Evolutionary conservation across 208 protist species (phyloP), one percentile per base, ranked within the genome.

Genomic region (Tritrichomonas foetus): DNA sequence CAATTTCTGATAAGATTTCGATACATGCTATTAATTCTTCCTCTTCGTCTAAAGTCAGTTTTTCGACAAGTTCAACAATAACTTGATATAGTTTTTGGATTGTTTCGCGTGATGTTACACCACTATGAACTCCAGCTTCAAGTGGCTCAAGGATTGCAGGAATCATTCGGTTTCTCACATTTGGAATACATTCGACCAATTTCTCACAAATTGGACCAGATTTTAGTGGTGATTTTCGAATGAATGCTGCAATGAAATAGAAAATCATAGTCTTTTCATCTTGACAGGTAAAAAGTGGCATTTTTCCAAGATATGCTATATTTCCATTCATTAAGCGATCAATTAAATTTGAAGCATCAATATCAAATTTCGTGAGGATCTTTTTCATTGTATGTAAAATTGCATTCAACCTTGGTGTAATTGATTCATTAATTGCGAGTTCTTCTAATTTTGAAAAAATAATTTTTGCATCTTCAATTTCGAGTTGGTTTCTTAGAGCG

Each of bases 181-280:
- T 53, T 5, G 25, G 44, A 33, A 89, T n/a, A 39, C 9, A 61
- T 33, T 30, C 25, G 16, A 53, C 30, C 0, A 89, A 16, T 33
- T 33, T n/a, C 39, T 57, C 47, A 16, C 41, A 44, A 8, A 89
- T 57, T n/a, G 1, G 0, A n/a, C 14, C 47, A 20, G 78, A 47
- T 36, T 89, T 27, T 30, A 57, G 16, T 20, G 78, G 78, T 39
- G 30, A 53, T 50, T 89, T 25, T n/a, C 47, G 25, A 47, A 89
- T 89, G 39, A 39, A 44, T 39, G 78, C 78, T 27, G 78, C 41
- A 39, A 89, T 57, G 30, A 89, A 89, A 16, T 89, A 89, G 30
- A 89, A 89, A 57, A 89, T n/a, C 78, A 89, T 89, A 11, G 78
- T 89, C n/a, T 89, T 89, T 3, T 44, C 20, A 57, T 89, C 78